phyloP scores from a whole-genome alignment of 2,329 filamentous ascomycete genomes.

The Metarhizium rileyi region DNA sequence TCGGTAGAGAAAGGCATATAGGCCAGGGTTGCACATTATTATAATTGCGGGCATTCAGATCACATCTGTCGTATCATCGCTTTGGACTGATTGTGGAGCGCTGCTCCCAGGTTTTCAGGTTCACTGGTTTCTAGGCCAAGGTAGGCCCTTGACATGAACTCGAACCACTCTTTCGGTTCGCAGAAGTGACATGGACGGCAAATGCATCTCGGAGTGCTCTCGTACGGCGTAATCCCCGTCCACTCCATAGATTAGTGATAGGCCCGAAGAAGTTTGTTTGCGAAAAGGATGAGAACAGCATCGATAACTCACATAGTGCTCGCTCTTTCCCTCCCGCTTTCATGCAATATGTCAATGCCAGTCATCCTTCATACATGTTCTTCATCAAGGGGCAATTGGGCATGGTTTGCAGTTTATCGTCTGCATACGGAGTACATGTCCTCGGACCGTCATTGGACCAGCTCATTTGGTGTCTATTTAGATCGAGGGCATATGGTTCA shows the following conservation, averaged over 20 bases:
- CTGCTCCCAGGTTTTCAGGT: too few relatives aligned
- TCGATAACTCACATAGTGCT: neutral
- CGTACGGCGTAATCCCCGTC: too few relatives aligned
- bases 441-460: constrained; percentile 1
- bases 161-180: neutral
- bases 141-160: too few relatives aligned
- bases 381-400: neutral
- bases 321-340: neutral
- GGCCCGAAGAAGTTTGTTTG: too few relatives aligned
- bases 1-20: too few relatives aligned
- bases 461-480: neutral
- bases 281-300: neutral
- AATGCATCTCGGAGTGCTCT: too few relatives aligned
- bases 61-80: neutral
- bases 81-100: neutral
- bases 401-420: neutral
- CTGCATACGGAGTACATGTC: neutral
- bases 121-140: too few relatives aligned
- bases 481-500: neutral
- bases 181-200: neutral
- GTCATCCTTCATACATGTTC: too few relatives aligned
- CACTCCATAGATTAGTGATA: too few relatives aligned
- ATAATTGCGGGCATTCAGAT: neutral
- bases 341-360: neutral
- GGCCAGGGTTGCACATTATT: neutral